A percentile compares a stretch with the other conserved stretches of the same genome.
Conservation (phyloP, 2,329 filamentous ascomycete genomes). For the Calycina herbarum region DNA sequence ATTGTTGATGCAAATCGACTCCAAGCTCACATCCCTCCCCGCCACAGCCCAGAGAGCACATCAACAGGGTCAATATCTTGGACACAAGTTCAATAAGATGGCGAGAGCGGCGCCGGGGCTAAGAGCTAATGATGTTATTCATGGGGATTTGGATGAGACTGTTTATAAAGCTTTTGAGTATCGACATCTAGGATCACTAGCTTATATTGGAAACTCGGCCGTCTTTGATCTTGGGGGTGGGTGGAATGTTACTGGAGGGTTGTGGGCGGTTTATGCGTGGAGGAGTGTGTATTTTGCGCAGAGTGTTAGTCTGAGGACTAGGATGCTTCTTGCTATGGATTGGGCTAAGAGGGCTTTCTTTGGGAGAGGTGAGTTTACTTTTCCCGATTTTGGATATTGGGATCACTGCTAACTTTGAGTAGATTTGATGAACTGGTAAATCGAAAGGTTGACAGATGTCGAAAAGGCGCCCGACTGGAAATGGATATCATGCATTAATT, state of each 20-base stretch:
- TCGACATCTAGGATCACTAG: slow-evolving; percentile 83
- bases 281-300: slow-evolving; percentile 95
- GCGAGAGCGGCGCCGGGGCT: slow-evolving; percentile 75
- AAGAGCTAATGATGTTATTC: slow-evolving; percentile 74
- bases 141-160: slow-evolving; percentile 88
- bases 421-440: slow-evolving; percentile 14
- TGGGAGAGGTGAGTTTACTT: slow-evolving; percentile 69
- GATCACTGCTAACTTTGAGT: background rate
- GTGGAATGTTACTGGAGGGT: slow-evolving; percentile 74
- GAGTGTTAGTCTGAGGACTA: slow-evolving; percentile 89
- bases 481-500: background rate
- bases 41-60: slow-evolving; percentile 96
- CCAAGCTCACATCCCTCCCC: slow-evolving; percentile 88
- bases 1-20: slow-evolving; percentile 88
- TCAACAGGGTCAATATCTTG: slow-evolving; percentile 92
- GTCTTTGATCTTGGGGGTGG: slow-evolving; percentile 87
- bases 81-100: slow-evolving; percentile 90
- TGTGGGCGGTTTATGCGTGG: slow-evolving; percentile 96
- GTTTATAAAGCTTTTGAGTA: slow-evolving; percentile 96
- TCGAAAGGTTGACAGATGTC: background rate
- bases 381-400: background rate
- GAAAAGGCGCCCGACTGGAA: background rate
- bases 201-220: slow-evolving; percentile 94
- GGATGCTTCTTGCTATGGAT: slow-evolving; percentile 91
- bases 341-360: slow-evolving; percentile 97